These are phyloP conservation scores for Phytomonas francai DNA, from an alignment of 208 protist species.

Conservation along the genomic window DNA sequence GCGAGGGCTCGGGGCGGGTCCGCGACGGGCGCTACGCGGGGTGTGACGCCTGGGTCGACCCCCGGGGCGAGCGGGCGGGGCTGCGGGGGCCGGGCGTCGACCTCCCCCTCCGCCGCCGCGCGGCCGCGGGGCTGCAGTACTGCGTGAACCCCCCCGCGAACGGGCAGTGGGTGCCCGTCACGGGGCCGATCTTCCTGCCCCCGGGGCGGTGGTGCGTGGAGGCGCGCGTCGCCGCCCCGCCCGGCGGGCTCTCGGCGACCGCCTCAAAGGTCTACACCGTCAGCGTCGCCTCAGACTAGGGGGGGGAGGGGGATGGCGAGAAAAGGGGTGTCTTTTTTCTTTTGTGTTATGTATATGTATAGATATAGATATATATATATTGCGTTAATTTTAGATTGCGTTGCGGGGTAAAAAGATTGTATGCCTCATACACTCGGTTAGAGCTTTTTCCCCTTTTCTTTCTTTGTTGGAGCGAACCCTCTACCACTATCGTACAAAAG, in stretches of 20 bases:
- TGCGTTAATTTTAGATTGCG: constrained; percentile 6
- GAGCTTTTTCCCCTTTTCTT: not conserved
- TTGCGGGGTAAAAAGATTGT: not conserved
- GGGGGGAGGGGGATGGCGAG: too few species aligned
- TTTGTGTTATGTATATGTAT: constrained; percentile 10
- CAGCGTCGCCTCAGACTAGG: constrained; percentile 19
- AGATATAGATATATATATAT: constrained; percentile 6
- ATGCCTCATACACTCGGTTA: not conserved
- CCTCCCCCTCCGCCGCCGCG: constrained; percentile 19
- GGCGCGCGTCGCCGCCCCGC: constrained; percentile 26
- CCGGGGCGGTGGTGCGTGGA: constrained; percentile 76
- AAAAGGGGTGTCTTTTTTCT: not conserved
- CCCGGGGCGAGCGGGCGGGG: too few species aligned
- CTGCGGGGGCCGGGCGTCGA: not conserved
- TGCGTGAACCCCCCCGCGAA: constrained; percentile 44
- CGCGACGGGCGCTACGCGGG: constrained; percentile 9
- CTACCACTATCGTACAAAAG: too few species aligned
- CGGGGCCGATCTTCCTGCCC: constrained; percentile 44
- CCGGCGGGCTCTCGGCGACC: constrained; percentile 27
- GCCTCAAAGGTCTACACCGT: constrained; percentile 66
- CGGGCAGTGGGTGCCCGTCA: constrained; percentile 47
- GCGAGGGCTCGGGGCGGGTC: not conserved
- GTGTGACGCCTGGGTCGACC: constrained; percentile 5
- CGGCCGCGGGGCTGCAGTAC: constrained; percentile 27
- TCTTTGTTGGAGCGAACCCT: constrained; percentile 1